Conservation (phyloP, 2,329 filamentous ascomycete species). For the Aspergillus fructus region DNA sequence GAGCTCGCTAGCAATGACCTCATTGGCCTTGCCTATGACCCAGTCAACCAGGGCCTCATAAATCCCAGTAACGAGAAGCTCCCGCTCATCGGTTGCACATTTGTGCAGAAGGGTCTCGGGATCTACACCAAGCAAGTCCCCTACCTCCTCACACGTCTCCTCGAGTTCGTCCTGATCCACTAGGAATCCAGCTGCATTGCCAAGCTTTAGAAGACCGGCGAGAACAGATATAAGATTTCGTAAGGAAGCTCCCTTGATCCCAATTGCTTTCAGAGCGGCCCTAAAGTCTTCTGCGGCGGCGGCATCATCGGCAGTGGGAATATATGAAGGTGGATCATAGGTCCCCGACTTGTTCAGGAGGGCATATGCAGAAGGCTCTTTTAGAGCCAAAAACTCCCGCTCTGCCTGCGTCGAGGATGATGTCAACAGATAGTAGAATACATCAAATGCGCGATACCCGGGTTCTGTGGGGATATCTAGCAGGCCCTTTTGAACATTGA, state of each 20-base stretch:
- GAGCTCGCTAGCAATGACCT: slow-evolving; percentile 76
- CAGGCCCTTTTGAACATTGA: slow-evolving; percentile 79
- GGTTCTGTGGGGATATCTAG: slow-evolving; percentile 74
- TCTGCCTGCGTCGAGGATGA: slow-evolving; percentile 87
- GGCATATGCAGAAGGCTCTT: slow-evolving; percentile 72
- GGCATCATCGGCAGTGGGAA: slow-evolving; percentile 88
- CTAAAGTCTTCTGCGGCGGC: slow-evolving; percentile 93
- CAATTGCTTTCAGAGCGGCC: slow-evolving; percentile 80
- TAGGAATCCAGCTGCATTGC: slow-evolving; percentile 81
- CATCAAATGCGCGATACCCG: slow-evolving; percentile 91
- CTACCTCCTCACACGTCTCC: slow-evolving; percentile 85
- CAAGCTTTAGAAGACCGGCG: slow-evolving; percentile 84
- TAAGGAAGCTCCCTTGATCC: slow-evolving; percentile 83
- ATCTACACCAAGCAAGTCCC: slow-evolving; percentile 80
- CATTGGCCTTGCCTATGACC: slow-evolving; percentile 86
- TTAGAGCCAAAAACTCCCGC: slow-evolving; percentile 81
- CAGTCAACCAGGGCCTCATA: slow-evolving; percentile 96
- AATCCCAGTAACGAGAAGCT: slow-evolving; percentile 76
- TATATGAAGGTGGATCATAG: slow-evolving; percentile 80
- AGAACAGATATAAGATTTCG: slow-evolving; percentile 82
- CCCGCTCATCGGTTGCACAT: slow-evolving; percentile 80
- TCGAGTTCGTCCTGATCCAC: slow-evolving; percentile 83
- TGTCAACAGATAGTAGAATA: slow-evolving; percentile 94
- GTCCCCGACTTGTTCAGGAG: slow-evolving; percentile 81
- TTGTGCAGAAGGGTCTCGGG: slow-evolving; percentile 76